Evolutionary conservation across 2,329 filamentous ascomycete species (phyloP).

Genomic region (Rutstroemia sydowiana): DNA sequence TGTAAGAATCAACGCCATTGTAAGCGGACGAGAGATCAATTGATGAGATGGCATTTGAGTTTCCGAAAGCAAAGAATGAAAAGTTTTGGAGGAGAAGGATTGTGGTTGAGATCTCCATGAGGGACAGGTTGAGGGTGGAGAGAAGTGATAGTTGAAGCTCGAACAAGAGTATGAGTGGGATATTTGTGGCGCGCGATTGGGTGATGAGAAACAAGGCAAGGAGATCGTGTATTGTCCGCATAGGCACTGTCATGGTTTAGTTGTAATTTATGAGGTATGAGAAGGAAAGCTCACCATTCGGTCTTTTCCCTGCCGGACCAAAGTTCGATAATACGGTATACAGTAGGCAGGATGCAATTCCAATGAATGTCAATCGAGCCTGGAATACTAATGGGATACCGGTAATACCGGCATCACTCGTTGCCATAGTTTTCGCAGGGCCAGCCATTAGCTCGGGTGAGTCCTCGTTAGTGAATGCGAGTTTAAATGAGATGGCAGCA

Average conservation of each 20-base stretch:
- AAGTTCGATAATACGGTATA: conserved; percentile 39
- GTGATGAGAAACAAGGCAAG: conserved; percentile 75
- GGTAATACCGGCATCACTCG: conserved; percentile 18
- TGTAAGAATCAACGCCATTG: conserved; percentile 81
- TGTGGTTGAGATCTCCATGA: conserved; percentile 57
- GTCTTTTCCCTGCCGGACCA: conserved; percentile 18
- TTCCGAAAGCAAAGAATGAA: conserved; percentile 84
- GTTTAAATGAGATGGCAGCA: conserved; percentile 73
- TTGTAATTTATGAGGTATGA: not conserved
- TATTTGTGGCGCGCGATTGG: conserved; percentile 77
- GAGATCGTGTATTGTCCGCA: conserved; percentile 55
- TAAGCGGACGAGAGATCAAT: conserved; percentile 92
- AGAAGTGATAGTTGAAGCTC: conserved; percentile 52
- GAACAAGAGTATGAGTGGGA: conserved; percentile 76
- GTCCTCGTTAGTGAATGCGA: conserved; percentile 81
- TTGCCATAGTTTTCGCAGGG: conserved; percentile 29
- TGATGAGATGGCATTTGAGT: conserved; percentile 92
- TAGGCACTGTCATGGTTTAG: conserved; percentile 17
- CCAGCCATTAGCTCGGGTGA: conserved; percentile 69
- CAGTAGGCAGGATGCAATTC: conserved; percentile 32
- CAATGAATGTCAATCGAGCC: conserved; percentile 42
- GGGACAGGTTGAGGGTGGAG: conserved; percentile 39
- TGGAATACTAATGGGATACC: conserved; percentile 23
- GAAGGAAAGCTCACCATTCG: conserved; percentile 17
- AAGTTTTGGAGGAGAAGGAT: conserved; percentile 71